Conservation (phyloP, 169 alveolate genomes). For the Cryptosporidium sp. region DNA sequence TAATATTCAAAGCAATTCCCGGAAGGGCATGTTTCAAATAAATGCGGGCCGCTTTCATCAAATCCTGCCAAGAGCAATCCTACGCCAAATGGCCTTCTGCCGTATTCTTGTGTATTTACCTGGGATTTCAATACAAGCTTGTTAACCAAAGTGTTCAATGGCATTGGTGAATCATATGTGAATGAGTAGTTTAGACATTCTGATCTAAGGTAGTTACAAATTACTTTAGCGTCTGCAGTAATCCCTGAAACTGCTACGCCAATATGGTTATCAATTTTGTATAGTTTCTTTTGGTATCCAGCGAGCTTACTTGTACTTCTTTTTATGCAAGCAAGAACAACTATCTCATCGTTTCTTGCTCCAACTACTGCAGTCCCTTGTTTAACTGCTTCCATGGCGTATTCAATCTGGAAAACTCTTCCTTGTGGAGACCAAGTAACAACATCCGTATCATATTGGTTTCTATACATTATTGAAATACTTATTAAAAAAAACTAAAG, state of each 20-base stretch:
- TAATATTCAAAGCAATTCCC: conserved; percentile 96
- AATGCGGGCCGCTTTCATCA: conserved; percentile 91
- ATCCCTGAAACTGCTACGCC: conserved; percentile 98
- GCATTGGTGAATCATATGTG: conserved; percentile 92
- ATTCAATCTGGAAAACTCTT: conserved; percentile 94
- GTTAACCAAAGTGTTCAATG: conserved; percentile 91
- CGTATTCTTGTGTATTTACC: conserved; percentile 93
- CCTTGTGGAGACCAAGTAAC: conserved; percentile 95
- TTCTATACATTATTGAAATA: conserved; percentile 87
- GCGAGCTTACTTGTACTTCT: conserved; percentile 93
- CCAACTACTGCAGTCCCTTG: conserved; percentile 89
- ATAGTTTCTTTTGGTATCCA: conserved; percentile 94
- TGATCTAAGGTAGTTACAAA: conserved; percentile 90
- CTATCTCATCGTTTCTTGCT: conserved; percentile 43
- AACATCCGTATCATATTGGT: conserved; percentile 94
- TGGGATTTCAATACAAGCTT: conserved; percentile 93
- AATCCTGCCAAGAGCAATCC: conserved; percentile 95
- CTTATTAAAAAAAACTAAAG: not conserved
- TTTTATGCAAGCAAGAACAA: conserved; percentile 57
- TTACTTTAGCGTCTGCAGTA: conserved; percentile 97
- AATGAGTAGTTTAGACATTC: conserved; percentile 95
- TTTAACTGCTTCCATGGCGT: conserved; percentile 97
- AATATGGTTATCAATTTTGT: conserved; percentile 94
- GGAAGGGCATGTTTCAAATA: conserved; percentile 96
- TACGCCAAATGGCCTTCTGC: conserved; percentile 99